Percentiles rank a stretch among this genome's conserved stretches.
phyloP scores from a whole-genome alignment of 331 rosid species.

The Rhamnella rubrinervis region DNA sequence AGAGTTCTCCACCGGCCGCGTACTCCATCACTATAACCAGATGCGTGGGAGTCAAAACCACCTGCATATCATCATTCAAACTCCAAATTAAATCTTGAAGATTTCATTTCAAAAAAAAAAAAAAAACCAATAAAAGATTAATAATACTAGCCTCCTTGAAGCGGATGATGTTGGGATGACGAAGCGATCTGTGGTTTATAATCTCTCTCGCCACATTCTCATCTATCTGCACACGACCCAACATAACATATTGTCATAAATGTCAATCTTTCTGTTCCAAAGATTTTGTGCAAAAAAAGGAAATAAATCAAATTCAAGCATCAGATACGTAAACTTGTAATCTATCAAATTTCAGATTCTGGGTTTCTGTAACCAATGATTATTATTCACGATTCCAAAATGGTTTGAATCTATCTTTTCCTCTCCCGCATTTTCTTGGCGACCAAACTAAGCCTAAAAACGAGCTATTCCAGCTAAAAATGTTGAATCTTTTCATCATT shows the following conservation, averaged over 20 bases:
- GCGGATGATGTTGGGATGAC: conserved; percentile 88
- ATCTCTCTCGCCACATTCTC: conserved; percentile 95
- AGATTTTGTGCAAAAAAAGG: background rate
- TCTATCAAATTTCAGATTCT: too few relatives aligned
- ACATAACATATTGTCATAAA: background rate
- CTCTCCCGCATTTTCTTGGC: background rate
- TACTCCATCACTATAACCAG: conserved; percentile 95
- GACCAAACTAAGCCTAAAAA: background rate
- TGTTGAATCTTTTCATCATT: background rate
- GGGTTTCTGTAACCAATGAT: too few relatives aligned
- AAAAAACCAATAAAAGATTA: background rate
- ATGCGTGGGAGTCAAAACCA: conserved; percentile 93
- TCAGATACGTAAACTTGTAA: too few relatives aligned
- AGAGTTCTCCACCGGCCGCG: conserved; percentile 95
- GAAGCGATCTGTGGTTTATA: conserved; percentile 85
- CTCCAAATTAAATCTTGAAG: conserved; percentile 9
- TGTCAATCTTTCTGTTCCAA: background rate
- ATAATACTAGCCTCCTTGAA: conserved; percentile 62
- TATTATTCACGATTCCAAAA: background rate
- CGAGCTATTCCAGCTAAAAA: background rate
- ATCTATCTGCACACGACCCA: conserved; percentile 58
- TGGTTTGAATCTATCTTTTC: background rate
- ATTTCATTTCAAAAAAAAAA: background rate
- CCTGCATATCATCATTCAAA: conserved; percentile 44
- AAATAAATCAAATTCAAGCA: background rate